phyloP scores from a whole-genome alignment of 352 stramenopile genomes.

The Phytophthora megakarya region DNA sequence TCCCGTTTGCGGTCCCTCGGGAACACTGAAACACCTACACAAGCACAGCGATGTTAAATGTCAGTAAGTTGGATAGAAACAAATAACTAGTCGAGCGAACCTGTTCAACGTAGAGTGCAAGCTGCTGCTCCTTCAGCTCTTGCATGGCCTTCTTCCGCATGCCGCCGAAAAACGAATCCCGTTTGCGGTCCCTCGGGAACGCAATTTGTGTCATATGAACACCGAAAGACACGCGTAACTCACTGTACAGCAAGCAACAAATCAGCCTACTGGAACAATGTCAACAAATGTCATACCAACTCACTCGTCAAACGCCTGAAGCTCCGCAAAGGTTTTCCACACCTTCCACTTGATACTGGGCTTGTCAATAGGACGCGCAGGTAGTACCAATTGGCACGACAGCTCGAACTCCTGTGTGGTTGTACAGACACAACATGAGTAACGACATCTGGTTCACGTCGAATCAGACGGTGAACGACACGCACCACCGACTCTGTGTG shows the following conservation, averaged over 20 bases:
- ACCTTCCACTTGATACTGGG: constrained; percentile 80
- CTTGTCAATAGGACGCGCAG: constrained; percentile 55
- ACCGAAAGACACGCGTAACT: constrained; percentile 57
- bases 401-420: constrained; percentile 67
- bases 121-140: constrained; percentile 71
- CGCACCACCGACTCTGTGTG: constrained; percentile 58
- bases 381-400: constrained; percentile 69
- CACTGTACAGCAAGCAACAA: constrained; percentile 35
- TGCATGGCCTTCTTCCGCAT: constrained; percentile 74
- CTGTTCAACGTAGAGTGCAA: constrained; percentile 74
- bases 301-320: constrained; percentile 78
- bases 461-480: constrained; percentile 14
- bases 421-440: constrained; percentile 11
- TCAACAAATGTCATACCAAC: constrained; percentile 5
- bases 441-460: constrained; percentile 12
- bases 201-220: constrained; percentile 58
- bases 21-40: too few species aligned
- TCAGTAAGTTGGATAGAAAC: too few species aligned
- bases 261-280: constrained; percentile 6
- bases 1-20: constrained; percentile 74
- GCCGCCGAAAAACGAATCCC: constrained; percentile 70
- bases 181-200: constrained; percentile 73
- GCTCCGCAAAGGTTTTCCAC: constrained; percentile 72
- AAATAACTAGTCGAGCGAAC: constrained; percentile 29
- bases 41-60: too few species aligned